Evolutionary conservation across 768 basidiomycete genomes (phyloP).

Genomic region (Kwoniella europaea): DNA sequence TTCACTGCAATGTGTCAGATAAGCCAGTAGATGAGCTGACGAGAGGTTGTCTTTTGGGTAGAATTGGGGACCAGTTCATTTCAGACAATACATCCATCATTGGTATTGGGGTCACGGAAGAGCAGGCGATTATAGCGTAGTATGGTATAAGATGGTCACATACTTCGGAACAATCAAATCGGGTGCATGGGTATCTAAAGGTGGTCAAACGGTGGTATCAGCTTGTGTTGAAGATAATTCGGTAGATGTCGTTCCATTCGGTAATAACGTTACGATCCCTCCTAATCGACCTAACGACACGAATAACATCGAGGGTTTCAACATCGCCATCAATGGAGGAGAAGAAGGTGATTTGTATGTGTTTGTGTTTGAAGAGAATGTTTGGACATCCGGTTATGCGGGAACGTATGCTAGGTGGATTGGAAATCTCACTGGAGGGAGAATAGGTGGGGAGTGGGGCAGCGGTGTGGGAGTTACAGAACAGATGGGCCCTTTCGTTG

Average conservation of each 20-base stretch:
- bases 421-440: constrained; percentile 12
- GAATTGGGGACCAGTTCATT: constrained; percentile 21
- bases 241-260: background rate
- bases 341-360: background rate
- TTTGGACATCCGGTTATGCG: background rate
- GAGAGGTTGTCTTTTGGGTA: background rate
- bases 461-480: background rate
- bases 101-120: constrained; percentile 24
- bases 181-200: constrained; percentile 6
- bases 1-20: too few species aligned
- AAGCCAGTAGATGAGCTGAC: background rate
- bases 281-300: constrained; percentile 14
- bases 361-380: constrained; percentile 12
- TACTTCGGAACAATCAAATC: background rate
- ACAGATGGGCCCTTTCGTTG: constrained; percentile 21
- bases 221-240: constrained; percentile 3
- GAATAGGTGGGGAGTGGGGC: background rate
- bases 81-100: background rate
- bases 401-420: constrained; percentile 20
- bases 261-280: constrained; percentile 10
- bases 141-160: constrained; percentile 11
- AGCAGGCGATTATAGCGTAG: constrained; percentile 8
- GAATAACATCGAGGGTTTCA: constrained; percentile 8
- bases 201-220: constrained; percentile 5
- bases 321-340: constrained; percentile 6